Conservation (phyloP, 73 alveolate genomes). For the Effrenium voratum region DNA sequence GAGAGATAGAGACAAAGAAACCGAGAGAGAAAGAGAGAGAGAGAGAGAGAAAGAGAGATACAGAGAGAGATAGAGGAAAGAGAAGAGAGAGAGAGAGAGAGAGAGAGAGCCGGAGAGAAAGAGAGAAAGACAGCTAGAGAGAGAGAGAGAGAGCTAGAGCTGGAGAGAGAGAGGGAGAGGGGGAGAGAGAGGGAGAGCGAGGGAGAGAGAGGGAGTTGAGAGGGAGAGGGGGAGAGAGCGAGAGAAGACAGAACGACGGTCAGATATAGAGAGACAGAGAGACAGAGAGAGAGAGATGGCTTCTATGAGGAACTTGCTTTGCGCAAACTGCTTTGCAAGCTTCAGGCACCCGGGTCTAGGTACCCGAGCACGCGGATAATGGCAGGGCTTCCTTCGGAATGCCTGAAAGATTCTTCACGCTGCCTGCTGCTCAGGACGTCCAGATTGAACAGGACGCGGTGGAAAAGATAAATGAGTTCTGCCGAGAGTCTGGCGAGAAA, state of each 20-base stretch:
- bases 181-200: too few relatives aligned
- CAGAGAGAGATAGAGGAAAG: too few relatives aligned
- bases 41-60: too few relatives aligned
- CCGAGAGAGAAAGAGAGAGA: too few relatives aligned
- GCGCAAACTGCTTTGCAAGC: neutral
- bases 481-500: constrained; percentile 68
- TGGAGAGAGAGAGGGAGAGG: too few relatives aligned
- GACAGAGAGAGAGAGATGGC: too few relatives aligned
- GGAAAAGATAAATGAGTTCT: constrained; percentile 67
- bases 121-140: too few relatives aligned
- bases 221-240: neutral
- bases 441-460: constrained; percentile 79
- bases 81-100: too few relatives aligned
- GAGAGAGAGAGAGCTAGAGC: too few relatives aligned
- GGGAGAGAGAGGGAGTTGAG: too few relatives aligned
- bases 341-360: neutral
- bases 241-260: neutral
- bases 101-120: too few relatives aligned
- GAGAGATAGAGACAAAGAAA: too few relatives aligned
- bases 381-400: neutral
- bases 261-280: neutral
- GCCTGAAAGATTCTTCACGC: neutral
- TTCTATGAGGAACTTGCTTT: neutral
- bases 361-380: neutral
- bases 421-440: neutral